Base-by-base conservation (phyloP, 208 protist genomes). In the Leishmania amazonensis region DNA sequence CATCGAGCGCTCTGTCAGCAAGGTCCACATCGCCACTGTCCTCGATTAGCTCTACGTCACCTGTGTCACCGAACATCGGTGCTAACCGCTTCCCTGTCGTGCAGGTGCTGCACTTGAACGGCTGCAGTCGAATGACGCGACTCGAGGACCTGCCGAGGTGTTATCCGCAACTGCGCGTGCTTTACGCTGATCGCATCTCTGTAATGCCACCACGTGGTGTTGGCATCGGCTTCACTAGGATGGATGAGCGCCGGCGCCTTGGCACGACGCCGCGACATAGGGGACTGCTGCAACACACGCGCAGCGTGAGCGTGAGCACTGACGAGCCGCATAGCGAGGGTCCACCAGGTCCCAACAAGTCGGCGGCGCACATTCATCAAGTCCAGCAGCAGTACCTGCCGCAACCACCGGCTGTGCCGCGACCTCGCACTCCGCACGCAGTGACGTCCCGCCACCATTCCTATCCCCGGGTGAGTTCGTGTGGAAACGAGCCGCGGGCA, bases 81-180 rank as follows among this genome's bases (percentile, higher is more conserved):
- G 21, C 31, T 11, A 13, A 87, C 5, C 17, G 73, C 31, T 85
- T 80, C 8, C 65, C 60, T 13, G 72, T 84, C 0, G 53, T 92
- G 11, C 81, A 90, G 80, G 81, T 89, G 72, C 53, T 96, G 6
- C 84, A 93, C 72, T 42, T 95, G 15, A 85, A 87, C 42, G 75
- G 88, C 51, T 96, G 93, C 73, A 51, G 74, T 70, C 78, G 70
- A n/a, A 70, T 94, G n/a, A 68, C 81, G 0, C 80, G 83, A 28
- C 83, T 91, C 1, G 78, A 78, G n/a, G 76, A 58, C n/a, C 35
- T 94, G n/a, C 11, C 35, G 1, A 57, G 60, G 9, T 42, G 57
- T n/a, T 81, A 75, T n/a, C 82, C 82, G 31, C 57, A 83, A 17
- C 81, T 88, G 75, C 77, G 76, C 40, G 49, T 83, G 24, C 77